Evolutionary conservation across 768 basidiomycete species (phyloP).

Genomic region (Rhizopogon sp.): DNA sequence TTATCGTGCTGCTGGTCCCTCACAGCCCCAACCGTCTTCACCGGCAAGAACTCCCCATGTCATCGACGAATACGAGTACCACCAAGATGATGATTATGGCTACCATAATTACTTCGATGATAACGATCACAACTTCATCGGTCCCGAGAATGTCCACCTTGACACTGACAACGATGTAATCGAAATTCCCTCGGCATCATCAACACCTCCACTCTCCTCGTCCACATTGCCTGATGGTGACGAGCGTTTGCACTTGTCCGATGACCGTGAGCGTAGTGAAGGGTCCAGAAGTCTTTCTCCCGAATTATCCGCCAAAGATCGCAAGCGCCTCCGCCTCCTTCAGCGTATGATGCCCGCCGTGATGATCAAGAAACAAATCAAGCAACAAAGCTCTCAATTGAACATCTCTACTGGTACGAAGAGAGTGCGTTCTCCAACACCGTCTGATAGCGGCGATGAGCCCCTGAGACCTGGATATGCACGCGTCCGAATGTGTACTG

Average conservation of each 20-base stretch:
- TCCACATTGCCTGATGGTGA: neutral
- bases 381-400: neutral
- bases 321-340: conserved; percentile 34
- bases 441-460: conserved; percentile 28
- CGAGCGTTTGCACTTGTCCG: conserved; percentile 8
- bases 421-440: conserved; percentile 2
- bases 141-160: neutral
- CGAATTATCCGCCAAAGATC: conserved; percentile 24
- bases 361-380: conserved; percentile 38
- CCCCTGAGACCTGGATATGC: conserved; percentile 51
- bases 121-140: neutral
- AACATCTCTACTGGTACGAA: neutral
- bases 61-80: conserved; percentile 2
- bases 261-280: neutral
- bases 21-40: neutral
- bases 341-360: conserved; percentile 50
- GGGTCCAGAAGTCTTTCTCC: conserved; percentile 6
- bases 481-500: conserved; percentile 31
- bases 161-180: neutral
- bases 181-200: conserved; percentile 11
- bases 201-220: conserved; percentile 7
- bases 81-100: conserved; percentile 12
- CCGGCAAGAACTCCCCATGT: neutral
- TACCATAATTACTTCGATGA: conserved; percentile 6
- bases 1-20: conserved; percentile 10